Conservation (phyloP, 1,284 basidiomycete genomes). For the Moesziomyces parantarcticus region DNA sequence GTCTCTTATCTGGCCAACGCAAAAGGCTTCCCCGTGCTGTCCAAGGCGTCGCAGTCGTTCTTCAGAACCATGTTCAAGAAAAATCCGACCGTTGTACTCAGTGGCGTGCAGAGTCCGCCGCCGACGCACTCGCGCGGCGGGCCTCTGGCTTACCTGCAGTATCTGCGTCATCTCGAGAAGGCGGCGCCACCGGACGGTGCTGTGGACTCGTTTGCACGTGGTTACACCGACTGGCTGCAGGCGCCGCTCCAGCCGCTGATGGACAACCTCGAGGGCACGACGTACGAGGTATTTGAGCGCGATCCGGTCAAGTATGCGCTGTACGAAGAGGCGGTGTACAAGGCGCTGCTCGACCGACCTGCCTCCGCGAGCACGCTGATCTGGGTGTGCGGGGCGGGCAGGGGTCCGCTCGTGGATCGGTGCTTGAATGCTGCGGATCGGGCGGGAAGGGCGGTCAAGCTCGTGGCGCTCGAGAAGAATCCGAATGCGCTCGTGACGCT, state of each 20-base stretch:
- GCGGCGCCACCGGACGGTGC: slow-evolving; percentile 53
- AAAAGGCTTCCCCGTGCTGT: slow-evolving; percentile 95
- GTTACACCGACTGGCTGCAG: slow-evolving; percentile 95
- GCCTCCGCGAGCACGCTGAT: slow-evolving; percentile 70
- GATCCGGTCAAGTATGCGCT: slow-evolving; percentile 96
- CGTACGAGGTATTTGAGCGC: slow-evolving; percentile 96
- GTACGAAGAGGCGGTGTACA: slow-evolving; percentile 80
- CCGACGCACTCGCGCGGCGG: slow-evolving; percentile 75
- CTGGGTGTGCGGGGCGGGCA: slow-evolving; percentile 88
- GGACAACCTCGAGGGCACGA: slow-evolving; percentile 93
- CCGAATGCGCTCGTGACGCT: slow-evolving; percentile 61
- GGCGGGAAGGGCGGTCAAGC: slow-evolving; percentile 74
- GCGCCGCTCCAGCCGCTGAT: slow-evolving; percentile 93
- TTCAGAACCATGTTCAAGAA: slow-evolving; percentile 52
- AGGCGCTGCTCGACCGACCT: slow-evolving; percentile 77
- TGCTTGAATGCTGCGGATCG: slow-evolving; percentile 82
- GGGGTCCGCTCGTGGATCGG: slow-evolving; percentile 91
- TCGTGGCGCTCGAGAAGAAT: slow-evolving; percentile 94
- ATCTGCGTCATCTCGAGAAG: slow-evolving; percentile 69
- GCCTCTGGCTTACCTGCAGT: slow-evolving; percentile 88
- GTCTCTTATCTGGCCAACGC: slow-evolving; percentile 92
- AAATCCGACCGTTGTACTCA: slow-evolving; percentile 49
- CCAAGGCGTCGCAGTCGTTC: slow-evolving; percentile 73
- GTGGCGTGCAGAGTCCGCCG: slow-evolving; percentile 52
- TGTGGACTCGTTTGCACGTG: slow-evolving; percentile 84